These are phyloP conservation scores for Clonostachys chloroleuca DNA, from an alignment of 2,329 filamentous ascomycete genomes.

Conservation along the genomic window DNA sequence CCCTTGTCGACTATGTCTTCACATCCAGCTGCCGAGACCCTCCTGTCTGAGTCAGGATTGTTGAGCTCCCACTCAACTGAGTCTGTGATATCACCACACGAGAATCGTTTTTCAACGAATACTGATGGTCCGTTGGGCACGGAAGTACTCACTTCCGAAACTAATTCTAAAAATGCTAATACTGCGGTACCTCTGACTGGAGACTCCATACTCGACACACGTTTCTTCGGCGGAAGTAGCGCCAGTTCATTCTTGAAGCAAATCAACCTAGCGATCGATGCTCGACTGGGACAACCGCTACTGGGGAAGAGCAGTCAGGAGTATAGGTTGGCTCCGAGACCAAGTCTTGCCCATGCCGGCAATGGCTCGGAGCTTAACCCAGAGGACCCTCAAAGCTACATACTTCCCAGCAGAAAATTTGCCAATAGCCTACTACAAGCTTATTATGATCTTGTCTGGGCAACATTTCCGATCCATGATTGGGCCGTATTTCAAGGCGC, in stretches of 20 bases:
- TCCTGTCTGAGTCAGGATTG: too few relatives aligned
- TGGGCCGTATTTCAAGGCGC: background rate
- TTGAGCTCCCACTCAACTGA: too few relatives aligned
- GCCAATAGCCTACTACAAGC: background rate
- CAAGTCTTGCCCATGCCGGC: too few relatives aligned
- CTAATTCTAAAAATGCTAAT: background rate
- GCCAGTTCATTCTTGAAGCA: constrained; percentile 2
- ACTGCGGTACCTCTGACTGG: background rate
- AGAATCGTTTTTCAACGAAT: too few relatives aligned
- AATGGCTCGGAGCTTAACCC: background rate
- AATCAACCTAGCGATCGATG: constrained; percentile 3
- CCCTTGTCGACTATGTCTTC: too few relatives aligned
- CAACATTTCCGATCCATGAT: constrained; percentile 1
- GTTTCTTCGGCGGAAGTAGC: constrained; percentile 4
- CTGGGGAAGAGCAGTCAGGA: background rate
- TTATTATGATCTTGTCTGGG: constrained; percentile 2
- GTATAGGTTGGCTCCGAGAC: too few relatives aligned
- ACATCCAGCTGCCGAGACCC: too few relatives aligned
- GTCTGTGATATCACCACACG: too few relatives aligned
- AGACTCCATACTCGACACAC: background rate
- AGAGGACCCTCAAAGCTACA: background rate
- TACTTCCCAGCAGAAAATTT: background rate
- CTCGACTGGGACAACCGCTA: background rate
- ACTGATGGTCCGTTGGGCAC: too few relatives aligned
- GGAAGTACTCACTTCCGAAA: too few relatives aligned